Evolutionary conservation across 768 basidiomycete genomes (phyloP), one percentile per base, ranked within the genome.

Genomic region (Leccinum obscurum): DNA sequence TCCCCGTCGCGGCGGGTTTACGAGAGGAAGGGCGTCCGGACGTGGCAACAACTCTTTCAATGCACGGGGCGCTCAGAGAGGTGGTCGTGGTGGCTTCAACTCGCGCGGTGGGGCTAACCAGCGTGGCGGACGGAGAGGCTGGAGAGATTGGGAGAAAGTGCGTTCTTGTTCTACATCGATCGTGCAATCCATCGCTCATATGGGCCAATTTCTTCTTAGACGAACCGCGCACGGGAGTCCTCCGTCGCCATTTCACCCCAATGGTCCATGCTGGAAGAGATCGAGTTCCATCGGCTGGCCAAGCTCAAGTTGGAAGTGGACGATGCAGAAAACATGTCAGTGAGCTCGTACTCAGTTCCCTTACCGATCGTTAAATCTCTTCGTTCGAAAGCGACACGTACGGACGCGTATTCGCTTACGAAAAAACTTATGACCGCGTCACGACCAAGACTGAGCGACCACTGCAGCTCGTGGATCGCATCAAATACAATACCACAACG

Each of bases 401-500:
- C 71, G 97, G 97, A 52, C 91, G 91, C 56, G 78, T 99, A 56
- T 95, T 87, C 70, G 83, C 90, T 6, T 99, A 98, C 76, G 95
- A 98, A 65, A 96, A 96, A 74, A 78, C 88, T 6, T 99, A 93
- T 72, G 97, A 99, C 76, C 92, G 95, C 58, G 84, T 98, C 71
- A 95, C 90, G 50, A 97, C 97, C 52, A 94, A 94, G 78, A 88
- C 87, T 5, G 95, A 98, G 76, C 85, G 86, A 61, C 90, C 95
- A 53, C 83, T 99, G 28, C 94, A 98, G 69, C 82, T 93, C 51
- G 85, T 95, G 59, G 97, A 98, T 75, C 89, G 94, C 59, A 91
- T 97, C 74, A 91, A 93, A 71, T 99, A 97, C 77, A 98, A 98
- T 74, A 90, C 94, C 17, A 97, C 97, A 1, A 98, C 97, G 22